These are phyloP conservation scores for Pulveroboletus ravenelii DNA, from an alignment of 768 basidiomycete genomes.

Conservation along the genomic window DNA sequence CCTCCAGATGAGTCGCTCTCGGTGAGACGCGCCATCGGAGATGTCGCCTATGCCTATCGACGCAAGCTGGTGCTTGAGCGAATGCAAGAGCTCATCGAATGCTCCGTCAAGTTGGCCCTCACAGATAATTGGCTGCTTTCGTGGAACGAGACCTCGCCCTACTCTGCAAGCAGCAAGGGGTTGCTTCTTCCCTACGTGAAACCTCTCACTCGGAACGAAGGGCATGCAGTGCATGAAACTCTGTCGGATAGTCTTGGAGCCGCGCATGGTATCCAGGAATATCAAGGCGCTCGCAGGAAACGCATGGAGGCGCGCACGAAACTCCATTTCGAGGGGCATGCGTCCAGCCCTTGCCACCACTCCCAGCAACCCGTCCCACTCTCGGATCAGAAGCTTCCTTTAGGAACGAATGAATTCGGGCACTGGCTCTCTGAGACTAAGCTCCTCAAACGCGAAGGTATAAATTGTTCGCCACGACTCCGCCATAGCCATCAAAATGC, in stretches of 20 bases:
- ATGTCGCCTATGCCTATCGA: constrained; percentile 26
- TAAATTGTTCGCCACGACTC: constrained; percentile 10
- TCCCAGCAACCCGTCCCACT: too few species aligned
- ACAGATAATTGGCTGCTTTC: constrained; percentile 7
- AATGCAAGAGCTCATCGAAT: constrained; percentile 21
- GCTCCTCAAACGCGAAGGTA: constrained; percentile 19
- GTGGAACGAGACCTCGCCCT: constrained; percentile 18
- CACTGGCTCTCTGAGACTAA: constrained; percentile 30
- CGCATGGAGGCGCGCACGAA: constrained; percentile 47
- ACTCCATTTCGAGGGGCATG: constrained; percentile 44
- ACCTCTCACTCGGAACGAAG: too few species aligned
- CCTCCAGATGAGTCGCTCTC: constrained; percentile 27
- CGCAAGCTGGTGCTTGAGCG: constrained; percentile 24
- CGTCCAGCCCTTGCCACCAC: too few species aligned
- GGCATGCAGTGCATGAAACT: constrained; percentile 46
- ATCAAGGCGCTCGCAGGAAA: constrained; percentile 46
- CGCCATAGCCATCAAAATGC: constrained; percentile 10
- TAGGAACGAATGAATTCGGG: constrained; percentile 30
- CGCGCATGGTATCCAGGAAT: too few species aligned
- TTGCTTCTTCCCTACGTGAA: constrained; percentile 14
- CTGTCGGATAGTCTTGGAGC: constrained; percentile 47
- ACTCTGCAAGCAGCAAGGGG: constrained; percentile 13
- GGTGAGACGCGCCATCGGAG: constrained; percentile 24
- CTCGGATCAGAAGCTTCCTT: too few species aligned
- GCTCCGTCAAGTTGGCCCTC: too few species aligned